Percentiles rank a stretch among this genome's conserved stretches.
phyloP scores from a whole-genome alignment of 306 rosid species.

The Glycine tomentella region DNA sequence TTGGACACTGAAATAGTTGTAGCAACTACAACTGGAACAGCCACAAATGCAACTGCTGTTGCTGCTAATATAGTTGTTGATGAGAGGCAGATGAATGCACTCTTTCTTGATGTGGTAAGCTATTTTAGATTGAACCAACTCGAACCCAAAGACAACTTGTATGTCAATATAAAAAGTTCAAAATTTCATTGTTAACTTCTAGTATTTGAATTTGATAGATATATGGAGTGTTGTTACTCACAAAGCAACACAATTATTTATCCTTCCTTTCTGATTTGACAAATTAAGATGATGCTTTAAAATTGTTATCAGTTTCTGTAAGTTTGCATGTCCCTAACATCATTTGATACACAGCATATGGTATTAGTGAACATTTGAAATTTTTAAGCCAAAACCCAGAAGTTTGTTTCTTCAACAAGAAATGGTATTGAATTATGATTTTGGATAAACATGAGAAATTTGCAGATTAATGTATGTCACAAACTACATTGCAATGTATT shows the following conservation, averaged over 20 bases:
- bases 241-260: slow-evolving; percentile 6
- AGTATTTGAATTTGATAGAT: slow-evolving; percentile 15
- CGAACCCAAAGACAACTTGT: not conserved
- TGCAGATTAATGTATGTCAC: not conserved
- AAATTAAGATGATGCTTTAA: slow-evolving; percentile 21
- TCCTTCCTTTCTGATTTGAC: slow-evolving; percentile 17
- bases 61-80: slow-evolving; percentile 86
- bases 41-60: slow-evolving; percentile 68
- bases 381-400: not conserved
- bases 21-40: slow-evolving; percentile 72
- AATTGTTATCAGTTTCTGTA: slow-evolving; percentile 12
- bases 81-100: slow-evolving; percentile 99
- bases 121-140: slow-evolving; percentile 14
- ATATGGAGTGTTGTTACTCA: slow-evolving; percentile 29
- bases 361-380: not conserved
- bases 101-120: slow-evolving; percentile 94
- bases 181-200: slow-evolving; percentile 16
- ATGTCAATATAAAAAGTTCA: slow-evolving; percentile 11
- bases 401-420: not conserved
- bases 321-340: slow-evolving; percentile 8
- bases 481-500: no score
- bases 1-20: slow-evolving; percentile 92
- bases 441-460: slow-evolving; percentile 15
- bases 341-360: not conserved
- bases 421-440: not conserved